Percentiles rank a stretch among this genome's conserved stretches.
Evolutionary conservation across 2,329 filamentous ascomycete genomes (phyloP).

Genomic region (Ceratocystis ficicola): DNA sequence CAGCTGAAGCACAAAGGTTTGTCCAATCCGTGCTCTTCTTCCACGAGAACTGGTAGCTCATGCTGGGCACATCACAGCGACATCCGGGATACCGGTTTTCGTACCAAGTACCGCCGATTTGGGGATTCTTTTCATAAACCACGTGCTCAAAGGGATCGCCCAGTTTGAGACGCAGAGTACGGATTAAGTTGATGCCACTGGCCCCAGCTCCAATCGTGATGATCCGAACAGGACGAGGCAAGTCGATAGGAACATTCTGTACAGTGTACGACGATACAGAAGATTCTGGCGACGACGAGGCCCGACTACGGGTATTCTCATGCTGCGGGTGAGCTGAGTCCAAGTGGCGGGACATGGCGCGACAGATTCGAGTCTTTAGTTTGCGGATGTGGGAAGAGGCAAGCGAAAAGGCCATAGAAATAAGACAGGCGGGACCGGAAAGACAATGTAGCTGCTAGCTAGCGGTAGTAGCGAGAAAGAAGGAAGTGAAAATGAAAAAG

Average conservation of each 20-base stretch:
- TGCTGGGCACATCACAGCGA: slow-evolving; percentile 44
- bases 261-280: slow-evolving; percentile 13
- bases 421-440: neutral
- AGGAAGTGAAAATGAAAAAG: neutral
- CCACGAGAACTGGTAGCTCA: slow-evolving; percentile 53
- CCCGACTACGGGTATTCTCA: slow-evolving; percentile 9
- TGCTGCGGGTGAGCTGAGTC: slow-evolving; percentile 18
- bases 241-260: slow-evolving; percentile 17
- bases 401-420: neutral
- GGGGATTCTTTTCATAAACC: slow-evolving; percentile 45
- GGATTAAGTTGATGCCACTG: slow-evolving; percentile 29
- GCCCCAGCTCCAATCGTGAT: slow-evolving; percentile 28
- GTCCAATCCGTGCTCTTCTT: slow-evolving; percentile 48
- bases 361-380: neutral
- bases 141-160: slow-evolving; percentile 34
- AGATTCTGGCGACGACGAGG: neutral
- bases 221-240: slow-evolving; percentile 25
- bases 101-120: slow-evolving; percentile 46
- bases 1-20: slow-evolving; percentile 42
- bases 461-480: neutral
- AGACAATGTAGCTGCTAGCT: too few species aligned
- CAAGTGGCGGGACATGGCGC: slow-evolving; percentile 18
- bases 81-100: slow-evolving; percentile 49
- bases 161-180: slow-evolving; percentile 35
- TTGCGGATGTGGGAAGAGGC: neutral